phyloP scores from a whole-genome alignment of 345 rosid species.

The Geranium rotundifolium region DNA sequence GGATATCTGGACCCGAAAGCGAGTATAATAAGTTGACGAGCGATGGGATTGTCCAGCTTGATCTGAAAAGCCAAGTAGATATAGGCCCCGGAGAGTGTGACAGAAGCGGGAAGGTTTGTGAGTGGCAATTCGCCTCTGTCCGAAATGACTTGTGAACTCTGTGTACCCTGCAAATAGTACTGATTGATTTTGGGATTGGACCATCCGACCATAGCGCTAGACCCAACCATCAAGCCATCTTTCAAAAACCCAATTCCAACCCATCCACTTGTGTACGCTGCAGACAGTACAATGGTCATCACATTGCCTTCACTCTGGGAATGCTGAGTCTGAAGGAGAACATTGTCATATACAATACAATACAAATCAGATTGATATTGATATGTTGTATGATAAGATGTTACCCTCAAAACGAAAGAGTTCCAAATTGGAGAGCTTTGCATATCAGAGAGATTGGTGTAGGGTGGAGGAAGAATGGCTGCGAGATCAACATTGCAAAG shows the following conservation, averaged over 20 bases:
- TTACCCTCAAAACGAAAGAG: conserved; percentile 67
- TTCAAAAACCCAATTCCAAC: conserved; percentile 79
- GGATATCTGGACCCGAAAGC: conserved; percentile 62
- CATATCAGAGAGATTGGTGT: conserved; percentile 49
- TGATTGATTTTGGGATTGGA: conserved; percentile 58
- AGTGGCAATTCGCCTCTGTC: conserved; percentile 72
- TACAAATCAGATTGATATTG: background rate
- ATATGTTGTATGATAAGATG: background rate
- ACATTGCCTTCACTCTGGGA: conserved; percentile 51
- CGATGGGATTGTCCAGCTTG: conserved; percentile 34
- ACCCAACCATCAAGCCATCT: conserved; percentile 86
- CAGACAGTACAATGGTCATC: conserved; percentile 61
- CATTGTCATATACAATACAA: background rate
- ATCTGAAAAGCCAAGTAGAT: conserved; percentile 76
- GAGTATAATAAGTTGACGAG: conserved; percentile 49
- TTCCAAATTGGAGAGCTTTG: conserved; percentile 71
- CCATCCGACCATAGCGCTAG: conserved; percentile 91
- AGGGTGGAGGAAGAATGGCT: conserved; percentile 67
- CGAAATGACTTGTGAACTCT: conserved; percentile 44
- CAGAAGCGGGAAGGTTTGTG: conserved; percentile 53
- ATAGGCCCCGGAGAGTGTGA: conserved; percentile 57
- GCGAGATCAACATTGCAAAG: conserved; percentile 48
- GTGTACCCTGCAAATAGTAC: conserved; percentile 58
- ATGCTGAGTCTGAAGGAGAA: conserved; percentile 28
- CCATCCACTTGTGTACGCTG: conserved; percentile 80